phyloP scores from a whole-genome alignment of 1,284 basidiomycete species.

The Fistulina hepatica region DNA sequence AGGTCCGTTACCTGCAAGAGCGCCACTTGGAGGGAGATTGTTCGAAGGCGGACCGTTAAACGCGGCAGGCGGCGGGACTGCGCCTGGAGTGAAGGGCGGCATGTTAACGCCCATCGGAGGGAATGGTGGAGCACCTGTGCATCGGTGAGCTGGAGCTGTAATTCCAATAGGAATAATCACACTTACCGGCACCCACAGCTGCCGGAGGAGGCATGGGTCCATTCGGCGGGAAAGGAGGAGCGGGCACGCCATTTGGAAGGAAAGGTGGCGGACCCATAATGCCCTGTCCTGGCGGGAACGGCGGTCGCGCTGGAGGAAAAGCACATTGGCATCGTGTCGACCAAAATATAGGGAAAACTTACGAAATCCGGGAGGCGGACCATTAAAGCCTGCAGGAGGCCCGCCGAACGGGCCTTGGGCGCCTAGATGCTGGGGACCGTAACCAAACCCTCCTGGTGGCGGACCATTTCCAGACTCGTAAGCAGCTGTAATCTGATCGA shows the following conservation, averaged over 20 bases:
- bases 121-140: constrained; percentile 45
- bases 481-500: constrained; percentile 88
- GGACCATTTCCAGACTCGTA: constrained; percentile 82
- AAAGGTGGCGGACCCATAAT: constrained; percentile 47
- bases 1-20: constrained; percentile 20
- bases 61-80: constrained; percentile 35
- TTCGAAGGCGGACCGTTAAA: constrained; percentile 25
- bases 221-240: constrained; percentile 56
- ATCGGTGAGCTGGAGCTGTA: background rate
- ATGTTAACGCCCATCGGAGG: constrained; percentile 45
- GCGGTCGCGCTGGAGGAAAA: constrained; percentile 39
- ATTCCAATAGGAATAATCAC: background rate
- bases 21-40: constrained; percentile 19
- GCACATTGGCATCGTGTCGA: constrained; percentile 25
- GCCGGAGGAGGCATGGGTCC: constrained; percentile 29
- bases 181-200: constrained; percentile 32
- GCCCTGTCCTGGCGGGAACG: constrained; percentile 44
- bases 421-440: constrained; percentile 64
- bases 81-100: constrained; percentile 29
- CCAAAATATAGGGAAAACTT: constrained; percentile 42
- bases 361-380: constrained; percentile 36
- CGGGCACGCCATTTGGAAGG: constrained; percentile 38
- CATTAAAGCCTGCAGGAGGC: constrained; percentile 26
- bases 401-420: constrained; percentile 33
- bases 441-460: constrained; percentile 73